phyloP scores from a whole-genome alignment of 495 filamentous ascomycete genomes.

The Lasiosphaeriaceae sp. region DNA sequence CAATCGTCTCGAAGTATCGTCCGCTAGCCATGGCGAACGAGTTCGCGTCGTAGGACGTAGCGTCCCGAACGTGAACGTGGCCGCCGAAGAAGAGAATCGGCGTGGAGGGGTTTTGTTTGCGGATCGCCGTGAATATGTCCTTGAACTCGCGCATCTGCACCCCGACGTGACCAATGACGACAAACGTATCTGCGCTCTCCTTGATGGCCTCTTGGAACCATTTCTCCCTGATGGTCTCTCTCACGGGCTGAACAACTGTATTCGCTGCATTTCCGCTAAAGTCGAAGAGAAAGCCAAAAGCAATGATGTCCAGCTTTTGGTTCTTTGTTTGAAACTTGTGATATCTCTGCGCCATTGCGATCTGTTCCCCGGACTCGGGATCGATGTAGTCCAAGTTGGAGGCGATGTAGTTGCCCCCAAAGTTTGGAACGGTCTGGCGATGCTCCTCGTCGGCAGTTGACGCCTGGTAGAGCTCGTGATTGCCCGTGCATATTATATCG shows the following conservation, averaged over 20 bases:
- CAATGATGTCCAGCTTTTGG: constrained; percentile 73
- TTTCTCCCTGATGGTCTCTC: constrained; percentile 70
- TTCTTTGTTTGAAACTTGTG: constrained; percentile 88
- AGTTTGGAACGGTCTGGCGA: constrained; percentile 71
- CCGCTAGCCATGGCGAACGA: constrained; percentile 83
- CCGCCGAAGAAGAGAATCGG: constrained; percentile 95
- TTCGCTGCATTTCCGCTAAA: constrained; percentile 88
- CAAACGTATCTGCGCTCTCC: constrained; percentile 82
- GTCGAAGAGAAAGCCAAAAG: constrained; percentile 92
- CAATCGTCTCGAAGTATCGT: constrained; percentile 97
- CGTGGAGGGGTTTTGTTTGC: constrained; percentile 68
- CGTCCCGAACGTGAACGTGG: constrained; percentile 87
- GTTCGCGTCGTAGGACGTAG: constrained; percentile 71
- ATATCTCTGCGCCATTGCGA: constrained; percentile 77
- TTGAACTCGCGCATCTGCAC: constrained; percentile 75
- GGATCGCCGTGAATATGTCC: constrained; percentile 72
- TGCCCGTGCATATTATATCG: constrained; percentile 84
- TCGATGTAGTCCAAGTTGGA: constrained; percentile 91
- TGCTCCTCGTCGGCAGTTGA: constrained; percentile 75
- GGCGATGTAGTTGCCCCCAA: constrained; percentile 70
- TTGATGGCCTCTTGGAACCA: constrained; percentile 90
- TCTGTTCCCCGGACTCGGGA: constrained; percentile 59
- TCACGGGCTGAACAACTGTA: constrained; percentile 74
- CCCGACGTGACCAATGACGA: constrained; percentile 84
- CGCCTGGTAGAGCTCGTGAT: constrained; percentile 89